A percentile compares a stretch with the other conserved stretches of the same genome.
These are phyloP conservation scores for Eragrostis curvula DNA, from an alignment of 176 grass and related monocot genomes.

Conservation along the genomic window DNA sequence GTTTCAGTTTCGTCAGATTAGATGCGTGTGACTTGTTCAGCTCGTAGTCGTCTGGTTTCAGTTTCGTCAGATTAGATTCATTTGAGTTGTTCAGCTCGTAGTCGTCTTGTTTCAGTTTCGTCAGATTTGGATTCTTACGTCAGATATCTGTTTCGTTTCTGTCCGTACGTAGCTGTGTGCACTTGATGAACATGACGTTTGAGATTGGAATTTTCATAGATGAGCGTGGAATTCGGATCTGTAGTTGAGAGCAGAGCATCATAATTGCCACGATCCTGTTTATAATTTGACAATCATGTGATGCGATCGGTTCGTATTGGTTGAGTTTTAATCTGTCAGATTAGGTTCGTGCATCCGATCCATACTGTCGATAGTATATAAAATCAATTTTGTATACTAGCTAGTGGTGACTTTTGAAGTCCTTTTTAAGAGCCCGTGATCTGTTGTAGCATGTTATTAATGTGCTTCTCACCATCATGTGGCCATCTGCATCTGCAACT, in stretches of 20 bases:
- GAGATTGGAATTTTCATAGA: background rate
- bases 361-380: no score
- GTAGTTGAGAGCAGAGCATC: no score
- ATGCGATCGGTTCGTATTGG: background rate
- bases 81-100: no score
- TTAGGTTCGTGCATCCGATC: background rate
- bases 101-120: background rate
- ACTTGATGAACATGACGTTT: no score
- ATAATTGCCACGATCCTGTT: background rate
- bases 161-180: background rate
- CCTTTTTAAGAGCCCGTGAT: no score
- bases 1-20: no score
- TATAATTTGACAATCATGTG: background rate
- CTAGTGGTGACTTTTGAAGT: no score
- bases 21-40: background rate
- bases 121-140: no score
- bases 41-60: background rate
- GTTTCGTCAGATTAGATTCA: no score
- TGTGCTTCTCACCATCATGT: constrained; percentile 36
- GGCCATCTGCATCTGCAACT: background rate
- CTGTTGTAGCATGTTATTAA: no score
- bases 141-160: background rate
- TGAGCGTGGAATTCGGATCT: background rate
- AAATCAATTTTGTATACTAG: no score
- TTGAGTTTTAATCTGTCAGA: background rate